Percentiles rank a stretch among this genome's conserved stretches.
phyloP scores from a whole-genome alignment of 768 basidiomycete species.

The Podaxis sp. region DNA sequence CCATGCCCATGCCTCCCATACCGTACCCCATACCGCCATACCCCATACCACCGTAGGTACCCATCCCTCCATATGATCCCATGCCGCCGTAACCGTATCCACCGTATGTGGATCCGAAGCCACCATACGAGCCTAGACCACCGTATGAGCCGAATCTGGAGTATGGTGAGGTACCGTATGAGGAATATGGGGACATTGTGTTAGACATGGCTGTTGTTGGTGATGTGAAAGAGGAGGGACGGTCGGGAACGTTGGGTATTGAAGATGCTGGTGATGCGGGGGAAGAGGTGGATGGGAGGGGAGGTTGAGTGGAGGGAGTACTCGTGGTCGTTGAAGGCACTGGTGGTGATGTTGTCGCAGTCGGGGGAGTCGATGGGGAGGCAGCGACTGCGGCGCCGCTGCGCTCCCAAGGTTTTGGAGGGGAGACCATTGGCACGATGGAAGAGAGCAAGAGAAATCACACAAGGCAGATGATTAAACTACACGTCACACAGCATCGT shows the following conservation, averaged over 20 bases:
- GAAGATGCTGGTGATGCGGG: slow-evolving; percentile 15
- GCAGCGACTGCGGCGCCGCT: slow-evolving; percentile 36
- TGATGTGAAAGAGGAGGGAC: slow-evolving; percentile 50
- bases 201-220: slow-evolving; percentile 27
- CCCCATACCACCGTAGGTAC: slow-evolving; percentile 23
- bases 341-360: slow-evolving; percentile 19
- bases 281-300: slow-evolving; percentile 14
- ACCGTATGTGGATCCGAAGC: slow-evolving; percentile 31
- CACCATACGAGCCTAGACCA: slow-evolving; percentile 25
- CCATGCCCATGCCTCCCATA: slow-evolving; percentile 27
- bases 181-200: slow-evolving; percentile 29
- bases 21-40: slow-evolving; percentile 30
- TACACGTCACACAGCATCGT: not conserved
- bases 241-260: slow-evolving; percentile 51
- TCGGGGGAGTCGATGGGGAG: slow-evolving; percentile 20
- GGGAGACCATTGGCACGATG: slow-evolving; percentile 58
- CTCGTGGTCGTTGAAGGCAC: slow-evolving; percentile 28
- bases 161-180: slow-evolving; percentile 38
- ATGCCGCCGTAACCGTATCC: slow-evolving; percentile 29
- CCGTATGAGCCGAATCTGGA: slow-evolving; percentile 30
- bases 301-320: slow-evolving; percentile 16
- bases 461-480: not conserved
- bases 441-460: not conserved
- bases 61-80: slow-evolving; percentile 33
- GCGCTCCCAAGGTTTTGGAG: slow-evolving; percentile 90